phyloP scores from a whole-genome alignment of 148 eudicot species.

The Nepenthes mirabilis region DNA sequence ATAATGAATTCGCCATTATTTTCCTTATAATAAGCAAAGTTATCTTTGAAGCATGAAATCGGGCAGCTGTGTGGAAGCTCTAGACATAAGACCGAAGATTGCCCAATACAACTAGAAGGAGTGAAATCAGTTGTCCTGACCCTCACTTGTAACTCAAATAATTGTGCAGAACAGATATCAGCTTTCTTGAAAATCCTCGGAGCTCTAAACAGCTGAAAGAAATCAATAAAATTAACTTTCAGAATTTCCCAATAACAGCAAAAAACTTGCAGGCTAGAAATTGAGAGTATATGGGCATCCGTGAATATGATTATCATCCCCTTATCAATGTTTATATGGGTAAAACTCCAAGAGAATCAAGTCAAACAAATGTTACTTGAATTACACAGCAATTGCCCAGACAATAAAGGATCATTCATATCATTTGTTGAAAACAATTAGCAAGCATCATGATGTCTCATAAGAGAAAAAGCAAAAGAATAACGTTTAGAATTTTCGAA shows the following conservation, averaged over 20 bases:
- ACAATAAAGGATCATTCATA: too few relatives aligned
- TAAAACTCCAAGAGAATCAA: not conserved
- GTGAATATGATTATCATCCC: not conserved
- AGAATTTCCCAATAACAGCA: not conserved
- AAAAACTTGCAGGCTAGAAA: not conserved
- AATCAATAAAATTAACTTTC: not conserved
- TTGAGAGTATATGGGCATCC: not conserved
- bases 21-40: constrained; percentile 42
- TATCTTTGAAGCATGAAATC: constrained; percentile 33
- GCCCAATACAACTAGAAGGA: constrained; percentile 41
- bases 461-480: not conserved
- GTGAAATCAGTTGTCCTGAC: constrained; percentile 74
- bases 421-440: too few relatives aligned
- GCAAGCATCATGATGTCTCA: too few relatives aligned
- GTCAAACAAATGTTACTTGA: not conserved
- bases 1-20: constrained; percentile 23
- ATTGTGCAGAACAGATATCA: constrained; percentile 12
- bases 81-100: constrained; percentile 61
- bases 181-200: constrained; percentile 52
- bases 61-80: constrained; percentile 34
- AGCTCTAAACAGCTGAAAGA: constrained; percentile 43
- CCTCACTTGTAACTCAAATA: constrained; percentile 35
- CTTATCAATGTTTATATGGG: not conserved
- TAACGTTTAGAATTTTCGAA: not conserved
- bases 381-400: too few relatives aligned